Base-by-base conservation (phyloP, 2,329 filamentous ascomycete species). In the Peltaster fructicola region DNA sequence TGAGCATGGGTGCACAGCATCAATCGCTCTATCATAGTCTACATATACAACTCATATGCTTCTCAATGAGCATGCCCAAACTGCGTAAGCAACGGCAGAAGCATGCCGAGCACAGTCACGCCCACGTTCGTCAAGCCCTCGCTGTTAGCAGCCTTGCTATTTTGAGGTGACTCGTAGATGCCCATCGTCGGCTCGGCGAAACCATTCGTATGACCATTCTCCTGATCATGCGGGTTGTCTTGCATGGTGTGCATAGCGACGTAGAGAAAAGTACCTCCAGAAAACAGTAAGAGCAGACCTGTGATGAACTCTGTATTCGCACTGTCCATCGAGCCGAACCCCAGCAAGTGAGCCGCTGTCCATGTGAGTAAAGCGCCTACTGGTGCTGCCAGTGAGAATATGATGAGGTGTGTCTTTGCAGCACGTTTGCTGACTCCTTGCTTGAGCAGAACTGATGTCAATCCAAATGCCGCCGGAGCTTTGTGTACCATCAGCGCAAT, bases 241-340 rank as follows among this genome's bases (percentile, higher is more conserved):
- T 90, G 79, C 81, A 95, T 92, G 1, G 84, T 82, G 46, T 98
- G 88, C 84, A 95, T 93, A 1, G 88, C 88, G 20, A 98, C 88
- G 44, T 95, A 93, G 75, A 98, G 53, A 46, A 98, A 98, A 0
- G 88, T 98, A 9, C 88, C 88, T 1, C 77, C 88, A 1, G 81
- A 92, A 47, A 98, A 98, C n/a, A 95, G 58, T 6, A 98, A 57
- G 20, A 95, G 57, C 61, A 92, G 80, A 13, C 88, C 88, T 0
- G 85, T 95, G 59, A 79, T 84, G 72, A 81, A 93, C 40, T 73
- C 68, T 29, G 78, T 70, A 11, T 62, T 60, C 23, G 35, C 29
- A 15, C 69, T 64, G 25, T 73, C 67, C 26, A 60, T 62, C 19
- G 59, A 54, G 3, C 57, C 51, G 31, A 78, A 68, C 30, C 73